phyloP scores from a whole-genome alignment of 352 stramenopile species.

The Labyrinthula sp. region DNA sequence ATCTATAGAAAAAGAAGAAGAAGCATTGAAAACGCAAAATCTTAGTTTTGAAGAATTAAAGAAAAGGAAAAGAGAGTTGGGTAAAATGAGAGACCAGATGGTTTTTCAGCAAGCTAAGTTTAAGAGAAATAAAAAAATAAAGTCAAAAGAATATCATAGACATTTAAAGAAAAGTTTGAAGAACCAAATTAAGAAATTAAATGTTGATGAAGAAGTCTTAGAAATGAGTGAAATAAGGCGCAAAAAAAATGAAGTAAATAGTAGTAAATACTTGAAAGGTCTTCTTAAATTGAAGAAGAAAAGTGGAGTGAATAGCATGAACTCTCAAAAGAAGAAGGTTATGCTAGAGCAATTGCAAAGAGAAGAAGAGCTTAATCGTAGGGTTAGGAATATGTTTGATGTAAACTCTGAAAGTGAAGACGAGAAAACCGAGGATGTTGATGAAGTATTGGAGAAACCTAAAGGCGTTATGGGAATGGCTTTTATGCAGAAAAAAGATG shows the following conservation, averaged over 20 bases:
- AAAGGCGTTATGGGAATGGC: not conserved
- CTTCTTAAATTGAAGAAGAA: too few species aligned
- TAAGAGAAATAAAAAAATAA: conserved; percentile 96
- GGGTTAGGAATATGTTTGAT: conserved; percentile 8
- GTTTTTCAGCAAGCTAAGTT: conserved; percentile 93
- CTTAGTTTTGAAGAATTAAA: conserved; percentile 39
- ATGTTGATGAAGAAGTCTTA: conserved; percentile 41
- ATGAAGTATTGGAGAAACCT: not conserved
- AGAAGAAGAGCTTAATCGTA: conserved; percentile 4
- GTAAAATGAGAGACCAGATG: conserved; percentile 83
- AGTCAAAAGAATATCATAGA: conserved; percentile 92
- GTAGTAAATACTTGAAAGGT: conserved; percentile 46
- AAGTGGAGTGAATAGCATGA: conserved; percentile 7
- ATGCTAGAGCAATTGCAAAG: conserved; percentile 17
- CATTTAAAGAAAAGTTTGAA: conserved; percentile 79
- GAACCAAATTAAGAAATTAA: conserved; percentile 50
- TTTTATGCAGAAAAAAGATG: not conserved
- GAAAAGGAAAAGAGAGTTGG: conserved; percentile 58
- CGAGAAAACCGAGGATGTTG: conserved; percentile 4
- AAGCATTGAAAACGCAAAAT: conserved; percentile 9
- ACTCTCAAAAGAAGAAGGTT: conserved; percentile 5
- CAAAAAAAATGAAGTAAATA: conserved; percentile 92
- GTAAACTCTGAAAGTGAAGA: conserved; percentile 1
- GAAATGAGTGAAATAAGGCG: conserved; percentile 60
- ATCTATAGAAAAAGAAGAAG: conserved; percentile 7